Percentiles rank a stretch among this genome's conserved stretches.
These are phyloP conservation scores for Ascochyta viciae-villosae DNA, from an alignment of 2,329 filamentous ascomycete species.

Conservation along the genomic window DNA sequence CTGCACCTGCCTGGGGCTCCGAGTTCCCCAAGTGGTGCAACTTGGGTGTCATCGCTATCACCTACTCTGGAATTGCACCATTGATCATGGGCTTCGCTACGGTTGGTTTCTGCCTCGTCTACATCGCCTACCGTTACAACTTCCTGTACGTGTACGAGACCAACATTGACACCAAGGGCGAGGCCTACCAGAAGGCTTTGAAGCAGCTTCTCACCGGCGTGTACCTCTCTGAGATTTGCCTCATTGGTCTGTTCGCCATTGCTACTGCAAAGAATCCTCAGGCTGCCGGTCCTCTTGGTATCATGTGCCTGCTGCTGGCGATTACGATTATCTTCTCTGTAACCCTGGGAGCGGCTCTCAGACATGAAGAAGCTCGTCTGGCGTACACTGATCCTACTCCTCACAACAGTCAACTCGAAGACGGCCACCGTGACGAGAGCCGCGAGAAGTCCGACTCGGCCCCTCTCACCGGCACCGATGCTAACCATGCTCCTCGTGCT, in stretches of 20 bases:
- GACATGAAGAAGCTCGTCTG: constrained; percentile 39
- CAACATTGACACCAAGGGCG: constrained; percentile 56
- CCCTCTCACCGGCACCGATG: constrained; percentile 10
- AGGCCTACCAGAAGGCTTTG: constrained; percentile 55
- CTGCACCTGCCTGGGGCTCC: constrained; percentile 54
- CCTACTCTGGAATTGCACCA: constrained; percentile 58
- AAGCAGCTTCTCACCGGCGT: constrained; percentile 57
- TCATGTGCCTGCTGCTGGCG: constrained; percentile 52
- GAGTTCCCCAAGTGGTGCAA: constrained; percentile 58
- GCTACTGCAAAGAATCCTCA: constrained; percentile 43
- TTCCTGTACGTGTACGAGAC: constrained; percentile 58
- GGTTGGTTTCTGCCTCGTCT: constrained; percentile 54
- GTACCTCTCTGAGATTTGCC: constrained; percentile 57
- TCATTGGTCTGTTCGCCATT: constrained; percentile 57
- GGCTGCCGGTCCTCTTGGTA: constrained; percentile 51
- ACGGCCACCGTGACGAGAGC: constrained; percentile 29
- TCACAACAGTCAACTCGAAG: constrained; percentile 30
- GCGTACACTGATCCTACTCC: constrained; percentile 36
- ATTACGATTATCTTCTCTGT: constrained; percentile 53
- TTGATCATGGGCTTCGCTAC: constrained; percentile 56
- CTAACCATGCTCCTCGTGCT: constrained; percentile 25
- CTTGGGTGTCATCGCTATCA: constrained; percentile 53
- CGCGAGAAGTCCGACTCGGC: constrained; percentile 23
- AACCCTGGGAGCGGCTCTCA: constrained; percentile 43
- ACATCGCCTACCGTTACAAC: constrained; percentile 58